Conservation (phyloP, 352 stramenopile genomes). For the Saprolegnia diclina region DNA sequence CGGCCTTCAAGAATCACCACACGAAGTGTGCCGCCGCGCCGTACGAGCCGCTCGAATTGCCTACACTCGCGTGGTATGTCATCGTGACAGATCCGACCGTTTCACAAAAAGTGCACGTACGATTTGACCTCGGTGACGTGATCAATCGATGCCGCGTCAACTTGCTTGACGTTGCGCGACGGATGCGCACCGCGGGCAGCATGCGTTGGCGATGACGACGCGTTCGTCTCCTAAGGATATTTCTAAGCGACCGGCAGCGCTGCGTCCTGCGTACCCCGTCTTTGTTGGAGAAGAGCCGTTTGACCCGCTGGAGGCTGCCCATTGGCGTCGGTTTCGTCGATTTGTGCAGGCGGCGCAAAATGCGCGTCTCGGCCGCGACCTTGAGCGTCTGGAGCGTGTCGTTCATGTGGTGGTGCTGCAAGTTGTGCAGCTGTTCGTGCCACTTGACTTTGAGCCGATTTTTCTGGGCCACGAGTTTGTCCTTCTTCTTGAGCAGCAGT, state of each 20-base stretch:
- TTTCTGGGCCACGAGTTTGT: constrained; percentile 23
- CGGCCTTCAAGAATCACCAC: constrained; percentile 8
- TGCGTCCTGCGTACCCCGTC: background rate
- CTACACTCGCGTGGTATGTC: background rate
- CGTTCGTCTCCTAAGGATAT: background rate
- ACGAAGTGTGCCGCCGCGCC: constrained; percentile 1
- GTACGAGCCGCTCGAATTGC: constrained; percentile 14
- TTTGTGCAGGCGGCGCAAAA: background rate
- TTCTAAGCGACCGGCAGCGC: background rate
- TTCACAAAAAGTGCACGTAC: background rate
- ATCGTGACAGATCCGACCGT: background rate
- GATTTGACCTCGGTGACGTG: constrained; percentile 23
- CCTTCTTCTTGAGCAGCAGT: constrained; percentile 23
- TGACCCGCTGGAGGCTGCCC: constrained; percentile 19
- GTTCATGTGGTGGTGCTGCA: constrained; percentile 23
- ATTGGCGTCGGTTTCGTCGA: background rate
- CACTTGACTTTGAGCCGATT: constrained; percentile 26
- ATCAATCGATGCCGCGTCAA: background rate
- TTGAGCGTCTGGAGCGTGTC: constrained; percentile 15
- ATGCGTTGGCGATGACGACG: background rate
- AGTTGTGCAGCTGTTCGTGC: constrained; percentile 21
- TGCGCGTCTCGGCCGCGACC: constrained; percentile 14
- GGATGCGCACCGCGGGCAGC: background rate
- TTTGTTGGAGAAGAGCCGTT: constrained; percentile 22
- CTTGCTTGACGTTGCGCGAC: constrained; percentile 8